Evolutionary conservation across 192 early-diverging fungal genomes (phyloP).

Genomic region (Backusella australiensis): DNA sequence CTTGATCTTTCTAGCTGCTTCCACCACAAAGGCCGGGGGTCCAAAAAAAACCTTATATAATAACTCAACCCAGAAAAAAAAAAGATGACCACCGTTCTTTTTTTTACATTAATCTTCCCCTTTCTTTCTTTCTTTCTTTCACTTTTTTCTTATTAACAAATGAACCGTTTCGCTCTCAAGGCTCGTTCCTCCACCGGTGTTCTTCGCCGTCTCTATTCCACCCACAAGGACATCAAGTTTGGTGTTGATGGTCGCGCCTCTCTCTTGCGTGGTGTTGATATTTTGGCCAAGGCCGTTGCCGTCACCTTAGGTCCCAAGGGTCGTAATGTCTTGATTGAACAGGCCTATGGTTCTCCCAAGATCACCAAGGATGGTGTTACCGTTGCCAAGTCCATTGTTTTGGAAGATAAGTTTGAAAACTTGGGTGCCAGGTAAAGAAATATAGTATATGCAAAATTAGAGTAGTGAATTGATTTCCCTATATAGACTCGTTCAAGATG

Average conservation of each 20-base stretch:
- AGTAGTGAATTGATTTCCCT: not conserved
- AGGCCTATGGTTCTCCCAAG: conserved; percentile 96
- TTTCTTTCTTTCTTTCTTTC: conserved; percentile 3
- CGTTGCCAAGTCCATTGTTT: conserved; percentile 95
- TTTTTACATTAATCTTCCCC: not conserved
- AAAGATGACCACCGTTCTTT: not conserved
- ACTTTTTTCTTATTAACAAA: not conserved
- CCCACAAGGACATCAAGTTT: conserved; percentile 98
- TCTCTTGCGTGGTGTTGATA: conserved; percentile 93
- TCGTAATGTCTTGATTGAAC: conserved; percentile 98
- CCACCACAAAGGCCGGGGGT: not conserved
- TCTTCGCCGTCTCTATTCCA: conserved; percentile 62
- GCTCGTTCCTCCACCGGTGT: conserved; percentile 32
- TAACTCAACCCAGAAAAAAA: not conserved
- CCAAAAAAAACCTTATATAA: not conserved
- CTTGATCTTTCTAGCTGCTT: not conserved
- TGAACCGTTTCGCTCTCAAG: conserved; percentile 34
- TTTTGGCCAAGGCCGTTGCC: conserved; percentile 97
- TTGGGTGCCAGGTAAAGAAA: conserved; percentile 79
- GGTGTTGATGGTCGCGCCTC: conserved; percentile 93
- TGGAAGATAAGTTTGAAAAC: conserved; percentile 99
- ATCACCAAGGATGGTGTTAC: conserved; percentile 99
- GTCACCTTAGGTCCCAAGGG: conserved; percentile 99
- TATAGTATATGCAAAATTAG: not conserved
- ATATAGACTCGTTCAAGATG: conserved; percentile 93